Evolutionary conservation across 441 rosid species (phyloP).

Genomic region (Populus hybrid): DNA sequence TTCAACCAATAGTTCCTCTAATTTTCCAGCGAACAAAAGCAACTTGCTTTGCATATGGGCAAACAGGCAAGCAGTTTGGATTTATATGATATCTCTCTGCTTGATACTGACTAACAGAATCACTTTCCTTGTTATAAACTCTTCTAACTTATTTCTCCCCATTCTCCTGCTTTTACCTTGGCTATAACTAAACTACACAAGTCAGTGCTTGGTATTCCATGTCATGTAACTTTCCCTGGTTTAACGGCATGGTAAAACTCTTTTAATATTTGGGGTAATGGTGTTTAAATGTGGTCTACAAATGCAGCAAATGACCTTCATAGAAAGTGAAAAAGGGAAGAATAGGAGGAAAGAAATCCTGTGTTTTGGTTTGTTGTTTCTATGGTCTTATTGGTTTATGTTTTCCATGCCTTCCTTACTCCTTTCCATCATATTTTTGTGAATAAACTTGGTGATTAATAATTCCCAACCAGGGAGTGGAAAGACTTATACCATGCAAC

Average conservation of each 20-base stretch:
- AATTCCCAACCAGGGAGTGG: slow-evolving; percentile 67
- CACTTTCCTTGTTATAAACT: neutral
- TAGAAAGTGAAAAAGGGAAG: neutral
- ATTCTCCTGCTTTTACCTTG: neutral
- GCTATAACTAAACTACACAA: neutral
- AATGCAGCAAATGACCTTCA: neutral
- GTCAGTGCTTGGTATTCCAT: neutral
- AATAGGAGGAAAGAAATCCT: neutral
- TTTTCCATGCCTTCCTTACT: slow-evolving; percentile 1
- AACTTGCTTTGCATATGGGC: slow-evolving; percentile 95
- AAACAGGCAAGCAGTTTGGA: slow-evolving; percentile 55
- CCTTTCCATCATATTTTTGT: neutral
- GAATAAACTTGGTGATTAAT: slow-evolving; percentile 8
- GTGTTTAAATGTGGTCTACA: neutral
- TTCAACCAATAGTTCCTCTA: slow-evolving; percentile 84
- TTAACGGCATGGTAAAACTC: neutral
- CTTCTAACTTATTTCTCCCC: neutral
- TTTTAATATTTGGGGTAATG: neutral
- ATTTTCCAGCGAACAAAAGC: slow-evolving; percentile 84
- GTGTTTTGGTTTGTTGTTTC: neutral
- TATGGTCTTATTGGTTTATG: neutral
- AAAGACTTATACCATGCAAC: slow-evolving; percentile 91
- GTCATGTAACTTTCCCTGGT: neutral
- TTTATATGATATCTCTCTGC: neutral
- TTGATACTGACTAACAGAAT: neutral